phyloP scores from a whole-genome alignment of 331 rosid species.

The Phaseolus coccineus region DNA sequence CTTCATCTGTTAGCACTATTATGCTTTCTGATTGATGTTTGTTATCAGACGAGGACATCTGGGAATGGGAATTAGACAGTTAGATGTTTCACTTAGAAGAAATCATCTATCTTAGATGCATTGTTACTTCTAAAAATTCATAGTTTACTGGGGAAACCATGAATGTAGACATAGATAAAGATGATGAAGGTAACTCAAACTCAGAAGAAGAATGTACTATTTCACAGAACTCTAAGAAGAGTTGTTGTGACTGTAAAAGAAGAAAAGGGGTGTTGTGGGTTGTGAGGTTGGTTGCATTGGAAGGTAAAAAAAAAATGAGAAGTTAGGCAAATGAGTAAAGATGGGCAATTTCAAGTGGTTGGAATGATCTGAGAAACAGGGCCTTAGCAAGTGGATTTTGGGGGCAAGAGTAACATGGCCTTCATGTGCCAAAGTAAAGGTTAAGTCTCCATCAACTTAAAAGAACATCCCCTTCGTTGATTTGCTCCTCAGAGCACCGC shows the following conservation, averaged over 20 bases:
- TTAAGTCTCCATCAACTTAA: slow-evolving; percentile 63
- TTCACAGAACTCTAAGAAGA: not conserved
- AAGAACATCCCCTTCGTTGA: slow-evolving; percentile 46
- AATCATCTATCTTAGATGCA: no score
- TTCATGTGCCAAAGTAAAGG: slow-evolving; percentile 73
- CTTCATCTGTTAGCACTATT: no score
- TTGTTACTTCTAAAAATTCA: no score
- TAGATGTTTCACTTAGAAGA: no score
- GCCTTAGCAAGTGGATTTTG: slow-evolving; percentile 44
- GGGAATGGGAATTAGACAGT: no score
- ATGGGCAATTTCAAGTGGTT: slow-evolving; percentile 40
- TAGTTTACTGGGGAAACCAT: no score
- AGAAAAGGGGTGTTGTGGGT: not conserved
- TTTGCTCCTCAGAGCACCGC: slow-evolving; percentile 47
- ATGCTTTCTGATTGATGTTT: no score
- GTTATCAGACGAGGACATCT: no score
- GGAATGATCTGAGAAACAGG: slow-evolving; percentile 52
- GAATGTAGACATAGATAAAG: no score
- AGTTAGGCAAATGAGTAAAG: slow-evolving; percentile 1
- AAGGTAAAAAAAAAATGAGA: slow-evolving; percentile 24
- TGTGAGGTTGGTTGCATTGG: not conserved
- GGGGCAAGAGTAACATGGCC: slow-evolving; percentile 89
- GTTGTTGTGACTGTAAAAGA: not conserved
- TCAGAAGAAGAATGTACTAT: not conserved
- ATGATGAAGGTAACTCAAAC: not conserved